Evolutionary conservation across 2,329 filamentous ascomycete species (phyloP).

Genomic region (Neodidymelliopsis sp.): DNA sequence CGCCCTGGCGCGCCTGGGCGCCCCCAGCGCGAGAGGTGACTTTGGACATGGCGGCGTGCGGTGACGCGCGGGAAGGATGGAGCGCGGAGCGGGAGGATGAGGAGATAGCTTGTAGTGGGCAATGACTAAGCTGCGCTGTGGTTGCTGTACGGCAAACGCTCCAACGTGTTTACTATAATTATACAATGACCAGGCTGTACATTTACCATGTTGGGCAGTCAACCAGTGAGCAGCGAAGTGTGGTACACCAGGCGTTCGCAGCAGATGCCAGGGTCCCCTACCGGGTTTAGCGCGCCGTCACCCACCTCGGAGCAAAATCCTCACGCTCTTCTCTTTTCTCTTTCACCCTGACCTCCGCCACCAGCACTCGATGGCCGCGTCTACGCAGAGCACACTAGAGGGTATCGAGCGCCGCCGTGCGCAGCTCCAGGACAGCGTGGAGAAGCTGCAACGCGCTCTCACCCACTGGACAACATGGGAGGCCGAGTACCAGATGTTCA

Average conservation of each 20-base stretch:
- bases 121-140: conserved; percentile 3
- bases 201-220: neutral
- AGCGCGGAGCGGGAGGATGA: conserved; percentile 1
- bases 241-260: neutral
- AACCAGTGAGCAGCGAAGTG: too few relatives aligned
- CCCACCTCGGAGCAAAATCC: conserved; percentile 6
- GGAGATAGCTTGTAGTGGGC: neutral
- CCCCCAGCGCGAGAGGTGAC: conserved; percentile 36
- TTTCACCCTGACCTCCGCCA: conserved; percentile 6
- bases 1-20: conserved; percentile 38
- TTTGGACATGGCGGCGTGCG: conserved; percentile 46
- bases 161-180: neutral
- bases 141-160: too few relatives aligned
- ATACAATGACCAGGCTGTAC: too few relatives aligned
- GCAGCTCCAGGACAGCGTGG: conserved; percentile 77
- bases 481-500: conserved; percentile 87
- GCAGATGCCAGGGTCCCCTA: conserved; percentile 20
- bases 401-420: conserved; percentile 78
- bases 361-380: conserved; percentile 32
- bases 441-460: conserved; percentile 76
- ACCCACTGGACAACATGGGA: conserved; percentile 92
- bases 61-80: conserved; percentile 4
- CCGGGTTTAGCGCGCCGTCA: conserved; percentile 24
- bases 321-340: conserved; percentile 5
- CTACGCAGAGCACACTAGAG: conserved; percentile 61